Percentiles rank a stretch among this genome's conserved stretches.
Evolutionary conservation across 2,329 filamentous ascomycete species (phyloP).

Genomic region (Aspergillus glaucus): DNA sequence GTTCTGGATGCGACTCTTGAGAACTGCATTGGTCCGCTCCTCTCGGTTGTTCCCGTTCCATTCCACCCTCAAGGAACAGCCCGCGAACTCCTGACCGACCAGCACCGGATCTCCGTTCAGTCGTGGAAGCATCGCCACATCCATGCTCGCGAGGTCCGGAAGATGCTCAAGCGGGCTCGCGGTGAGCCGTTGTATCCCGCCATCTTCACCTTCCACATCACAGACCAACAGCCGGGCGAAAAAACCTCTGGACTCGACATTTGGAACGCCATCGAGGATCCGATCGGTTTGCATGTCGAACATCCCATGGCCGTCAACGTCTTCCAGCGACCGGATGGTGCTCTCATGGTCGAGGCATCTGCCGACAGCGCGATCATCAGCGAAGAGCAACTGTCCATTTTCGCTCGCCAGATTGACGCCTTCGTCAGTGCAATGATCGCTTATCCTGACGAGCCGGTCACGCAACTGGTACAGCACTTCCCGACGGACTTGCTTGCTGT

Average conservation of each 20-base stretch:
- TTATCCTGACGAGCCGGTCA: slow-evolving; percentile 19
- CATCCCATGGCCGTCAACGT: slow-evolving; percentile 38
- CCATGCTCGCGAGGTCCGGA: slow-evolving; percentile 24
- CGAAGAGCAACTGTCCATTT: slow-evolving; percentile 20
- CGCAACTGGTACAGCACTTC: slow-evolving; percentile 17
- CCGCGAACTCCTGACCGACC: slow-evolving; percentile 18
- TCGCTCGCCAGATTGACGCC: slow-evolving; percentile 24
- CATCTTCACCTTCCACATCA: slow-evolving; percentile 27
- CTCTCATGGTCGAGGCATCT: slow-evolving; percentile 20
- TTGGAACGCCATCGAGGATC: slow-evolving; percentile 25
- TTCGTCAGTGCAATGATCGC: slow-evolving; percentile 22
- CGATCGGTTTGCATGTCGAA: slow-evolving; percentile 33
- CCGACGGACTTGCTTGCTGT: slow-evolving; percentile 18
- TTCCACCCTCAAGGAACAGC: slow-evolving; percentile 20
- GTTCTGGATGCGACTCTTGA: slow-evolving; percentile 21
- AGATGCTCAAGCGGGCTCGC: slow-evolving; percentile 19
- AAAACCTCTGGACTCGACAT: slow-evolving; percentile 4
- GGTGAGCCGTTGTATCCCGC: slow-evolving; percentile 26
- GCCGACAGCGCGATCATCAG: slow-evolving; percentile 20
- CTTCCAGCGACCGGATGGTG: slow-evolving; percentile 16
- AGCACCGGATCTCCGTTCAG: slow-evolving; percentile 19
- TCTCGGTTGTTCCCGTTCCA: slow-evolving; percentile 29
- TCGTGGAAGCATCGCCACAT: slow-evolving; percentile 22
- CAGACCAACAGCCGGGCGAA: slow-evolving; percentile 1
- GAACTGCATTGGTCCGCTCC: slow-evolving; percentile 24